Conservation (phyloP, 2,329 filamentous ascomycete species). For the Claviceps capensis region DNA sequence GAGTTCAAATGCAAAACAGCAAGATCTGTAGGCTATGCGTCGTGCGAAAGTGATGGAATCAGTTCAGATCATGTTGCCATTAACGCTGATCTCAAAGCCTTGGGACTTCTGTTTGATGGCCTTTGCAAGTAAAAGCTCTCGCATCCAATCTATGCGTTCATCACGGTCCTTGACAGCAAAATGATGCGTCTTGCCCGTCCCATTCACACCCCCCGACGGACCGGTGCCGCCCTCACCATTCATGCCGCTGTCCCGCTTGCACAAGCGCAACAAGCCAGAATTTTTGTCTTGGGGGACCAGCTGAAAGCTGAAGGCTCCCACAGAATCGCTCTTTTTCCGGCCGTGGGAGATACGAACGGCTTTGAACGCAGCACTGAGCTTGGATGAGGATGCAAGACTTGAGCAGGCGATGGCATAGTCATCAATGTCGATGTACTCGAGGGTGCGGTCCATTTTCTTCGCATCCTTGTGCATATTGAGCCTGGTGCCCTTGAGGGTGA, state of each 20-base stretch:
- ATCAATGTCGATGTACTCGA: conserved; percentile 76
- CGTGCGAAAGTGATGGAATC: not conserved
- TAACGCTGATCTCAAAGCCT: conserved; percentile 70
- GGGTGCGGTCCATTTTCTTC: conserved; percentile 37
- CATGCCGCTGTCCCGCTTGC: conserved; percentile 38
- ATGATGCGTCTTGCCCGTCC: conserved; percentile 74
- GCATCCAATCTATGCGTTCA: conserved; percentile 95
- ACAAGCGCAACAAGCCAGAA: conserved; percentile 29
- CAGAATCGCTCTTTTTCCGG: conserved; percentile 40
- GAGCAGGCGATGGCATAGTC: conserved; percentile 83
- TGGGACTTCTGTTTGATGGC: conserved; percentile 72
- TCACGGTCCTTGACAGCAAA: conserved; percentile 81
- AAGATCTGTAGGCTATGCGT: not conserved
- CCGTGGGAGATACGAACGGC: conserved; percentile 51
- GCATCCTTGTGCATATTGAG: conserved; percentile 63
- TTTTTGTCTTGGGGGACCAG: conserved; percentile 58
- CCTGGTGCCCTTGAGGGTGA: conserved; percentile 64
- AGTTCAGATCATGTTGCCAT: conserved; percentile 57
- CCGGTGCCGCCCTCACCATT: conserved; percentile 15
- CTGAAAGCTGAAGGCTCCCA: conserved; percentile 70
- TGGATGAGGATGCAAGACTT: conserved; percentile 58
- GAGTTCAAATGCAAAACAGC: not conserved
- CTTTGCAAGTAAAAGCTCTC: conserved; percentile 83
- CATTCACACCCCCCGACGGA: conserved; percentile 36
- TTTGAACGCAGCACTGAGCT: conserved; percentile 79